Percentiles rank a stretch among this genome's conserved stretches.
phyloP scores from a whole-genome alignment of 2,329 filamentous ascomycete species.

The Paraphoma sp. region DNA sequence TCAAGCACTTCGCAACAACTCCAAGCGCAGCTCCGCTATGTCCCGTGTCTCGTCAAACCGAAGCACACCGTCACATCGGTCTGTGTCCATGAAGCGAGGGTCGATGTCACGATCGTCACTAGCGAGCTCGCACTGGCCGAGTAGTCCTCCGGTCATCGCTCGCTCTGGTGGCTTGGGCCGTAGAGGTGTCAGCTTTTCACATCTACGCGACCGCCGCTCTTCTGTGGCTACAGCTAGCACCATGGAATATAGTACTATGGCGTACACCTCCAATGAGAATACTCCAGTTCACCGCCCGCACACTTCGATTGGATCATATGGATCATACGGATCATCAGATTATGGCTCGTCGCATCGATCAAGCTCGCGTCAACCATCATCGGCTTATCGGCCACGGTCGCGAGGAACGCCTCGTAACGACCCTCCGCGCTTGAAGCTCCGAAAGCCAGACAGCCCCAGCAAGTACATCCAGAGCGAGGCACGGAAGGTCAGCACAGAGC shows the following conservation, averaged over 20 bases:
- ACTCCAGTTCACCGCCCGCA: conserved; percentile 33
- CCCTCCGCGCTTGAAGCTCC: conserved; percentile 35
- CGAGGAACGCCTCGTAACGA: conserved; percentile 30
- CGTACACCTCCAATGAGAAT: conserved; percentile 42
- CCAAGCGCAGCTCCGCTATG: conserved; percentile 39
- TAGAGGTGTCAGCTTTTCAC: conserved; percentile 69
- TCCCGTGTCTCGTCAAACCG: conserved; percentile 43
- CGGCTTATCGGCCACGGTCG: conserved; percentile 38
- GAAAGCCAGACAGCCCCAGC: conserved; percentile 54
- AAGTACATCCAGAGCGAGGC: conserved; percentile 76
- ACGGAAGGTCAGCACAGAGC: conserved; percentile 80
- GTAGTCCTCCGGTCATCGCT: conserved; percentile 55
- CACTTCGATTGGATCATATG: conserved; percentile 29
- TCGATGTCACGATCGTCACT: conserved; percentile 52
- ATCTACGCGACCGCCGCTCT: conserved; percentile 53
- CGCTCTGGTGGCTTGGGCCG: conserved; percentile 62
- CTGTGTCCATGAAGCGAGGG: conserved; percentile 24
- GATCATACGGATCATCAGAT: conserved; percentile 28
- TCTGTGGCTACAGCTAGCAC: conserved; percentile 52
- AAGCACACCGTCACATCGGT: conserved; percentile 37
- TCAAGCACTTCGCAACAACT: conserved; percentile 45
- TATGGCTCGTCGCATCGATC: conserved; percentile 23
- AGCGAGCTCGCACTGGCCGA: conserved; percentile 55
- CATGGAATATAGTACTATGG: conserved; percentile 25
- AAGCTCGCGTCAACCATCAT: conserved; percentile 22